Base-by-base conservation (phyloP, 176 grass and related monocot species). In the Lolium multiflorum region DNA sequence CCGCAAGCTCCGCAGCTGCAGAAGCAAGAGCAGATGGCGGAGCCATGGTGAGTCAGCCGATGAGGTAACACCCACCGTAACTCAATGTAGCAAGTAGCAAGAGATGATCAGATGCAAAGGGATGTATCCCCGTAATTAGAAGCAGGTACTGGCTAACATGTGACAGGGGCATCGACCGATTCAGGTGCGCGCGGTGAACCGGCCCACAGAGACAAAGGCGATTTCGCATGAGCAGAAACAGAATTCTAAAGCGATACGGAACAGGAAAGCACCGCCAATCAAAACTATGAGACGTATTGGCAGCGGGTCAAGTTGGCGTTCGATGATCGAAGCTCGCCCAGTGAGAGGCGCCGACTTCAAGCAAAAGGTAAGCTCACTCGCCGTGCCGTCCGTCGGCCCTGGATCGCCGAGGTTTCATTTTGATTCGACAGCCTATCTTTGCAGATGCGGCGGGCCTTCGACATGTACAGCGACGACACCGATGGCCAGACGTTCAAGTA, bases 1-100 rank as follows among this genome's bases (percentile, higher is more conserved):
- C 16, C 93, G 91, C 78, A 94, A 82, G 90, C 58, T 92, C 73
- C 85, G 90, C 88, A 98, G 83, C 95, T 98, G 93, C 62, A 87
- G 17, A 80, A 84, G 22, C 50, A 82, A 71, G 72, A 54, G 71
- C 51, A 85, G 50, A 80, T n/a, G 9, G 20, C 0, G 58, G 56
- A 9, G 68, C 17, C 72, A 81, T 14, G 0, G 60, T 25, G 17
- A 15, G 38, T 48, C 48, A 11, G 73, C 48, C 48, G 58, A 4
- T 21, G 26, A 22, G 16, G 6, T 21, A 22, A 1, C n/a, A 1
- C n/a, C n/a, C n/a, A n/a, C n/a, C 16, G 39, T n/a, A 57, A 49
- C 17, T 57, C 24, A 74, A 71, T 50, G 7, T 43, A 43, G 41
- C 41, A 43, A 43, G 41, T 60, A 54, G 44, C 8, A 41, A 64